phyloP scores from a whole-genome alignment of 441 rosid genomes.

The Pelargonium fulgidum region DNA sequence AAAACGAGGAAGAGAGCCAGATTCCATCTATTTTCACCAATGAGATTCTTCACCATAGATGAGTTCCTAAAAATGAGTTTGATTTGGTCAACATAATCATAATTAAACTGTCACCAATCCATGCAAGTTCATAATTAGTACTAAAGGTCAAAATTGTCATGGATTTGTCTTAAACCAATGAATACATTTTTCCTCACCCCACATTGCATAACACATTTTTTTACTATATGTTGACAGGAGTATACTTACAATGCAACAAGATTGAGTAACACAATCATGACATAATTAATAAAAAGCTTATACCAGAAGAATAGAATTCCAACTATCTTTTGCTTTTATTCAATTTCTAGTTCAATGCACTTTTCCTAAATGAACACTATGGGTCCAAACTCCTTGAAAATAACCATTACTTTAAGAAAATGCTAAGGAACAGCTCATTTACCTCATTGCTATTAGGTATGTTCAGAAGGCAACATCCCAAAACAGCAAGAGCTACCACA shows the following conservation, averaged over 20 bases:
- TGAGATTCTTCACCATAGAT: slow-evolving; percentile 41
- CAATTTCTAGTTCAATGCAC: no score
- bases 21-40: slow-evolving; percentile 36
- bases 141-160: neutral
- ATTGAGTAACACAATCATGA: neutral
- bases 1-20: slow-evolving; percentile 58
- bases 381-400: neutral
- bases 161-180: neutral
- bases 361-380: neutral
- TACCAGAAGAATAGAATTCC: neutral
- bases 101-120: neutral
- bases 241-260: neutral
- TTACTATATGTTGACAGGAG: neutral
- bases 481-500: slow-evolving; percentile 63
- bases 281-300: neutral
- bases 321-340: neutral
- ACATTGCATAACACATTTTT: neutral
- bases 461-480: slow-evolving; percentile 69
- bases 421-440: neutral
- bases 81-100: neutral
- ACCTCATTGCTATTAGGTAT: slow-evolving; percentile 31
- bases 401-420: neutral
- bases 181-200: neutral
- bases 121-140: neutral
- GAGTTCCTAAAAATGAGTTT: neutral